Evolutionary conservation across 768 basidiomycete species (phyloP).

Genomic region (Chiua virens): DNA sequence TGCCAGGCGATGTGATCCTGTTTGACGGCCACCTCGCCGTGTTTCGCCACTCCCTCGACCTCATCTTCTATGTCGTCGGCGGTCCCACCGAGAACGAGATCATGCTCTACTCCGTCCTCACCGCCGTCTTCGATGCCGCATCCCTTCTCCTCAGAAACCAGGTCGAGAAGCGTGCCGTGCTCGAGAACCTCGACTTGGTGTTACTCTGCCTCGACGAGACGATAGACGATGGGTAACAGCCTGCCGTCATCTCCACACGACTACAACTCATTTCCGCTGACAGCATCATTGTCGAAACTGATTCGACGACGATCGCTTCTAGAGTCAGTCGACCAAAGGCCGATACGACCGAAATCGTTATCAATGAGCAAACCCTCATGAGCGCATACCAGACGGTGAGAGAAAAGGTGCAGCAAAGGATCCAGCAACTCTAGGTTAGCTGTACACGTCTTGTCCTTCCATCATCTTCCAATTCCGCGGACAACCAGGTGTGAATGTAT

Average conservation of each 20-base stretch:
- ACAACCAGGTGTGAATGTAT: no score
- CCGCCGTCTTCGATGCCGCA: constrained; percentile 83
- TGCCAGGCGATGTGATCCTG: constrained; percentile 86
- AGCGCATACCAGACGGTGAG: constrained; percentile 89
- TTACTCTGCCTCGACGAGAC: constrained; percentile 94
- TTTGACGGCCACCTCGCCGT: constrained; percentile 90
- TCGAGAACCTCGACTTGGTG: constrained; percentile 94
- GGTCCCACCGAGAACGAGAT: constrained; percentile 90
- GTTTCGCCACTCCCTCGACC: constrained; percentile 93
- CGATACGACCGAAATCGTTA: constrained; percentile 93
- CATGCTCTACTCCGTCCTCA: constrained; percentile 86
- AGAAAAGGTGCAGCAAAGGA: constrained; percentile 81
- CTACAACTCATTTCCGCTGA: constrained; percentile 9
- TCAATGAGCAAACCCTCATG: constrained; percentile 97
- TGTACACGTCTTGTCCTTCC: constrained; percentile 14
- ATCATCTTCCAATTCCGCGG: background rate
- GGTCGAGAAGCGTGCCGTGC: constrained; percentile 90
- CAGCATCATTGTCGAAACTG: constrained; percentile 96
- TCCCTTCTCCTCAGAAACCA: constrained; percentile 85
- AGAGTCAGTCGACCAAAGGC: constrained; percentile 90
- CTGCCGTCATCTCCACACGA: background rate
- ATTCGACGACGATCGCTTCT: constrained; percentile 92
- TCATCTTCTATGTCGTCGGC: constrained; percentile 92
- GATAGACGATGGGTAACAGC: constrained; percentile 90
- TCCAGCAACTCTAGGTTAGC: constrained; percentile 62